A percentile compares a stretch with the other conserved stretches of the same genome.
phyloP scores from a whole-genome alignment of 805 yeast species.

The Candida khao-thaluensis region DNA sequence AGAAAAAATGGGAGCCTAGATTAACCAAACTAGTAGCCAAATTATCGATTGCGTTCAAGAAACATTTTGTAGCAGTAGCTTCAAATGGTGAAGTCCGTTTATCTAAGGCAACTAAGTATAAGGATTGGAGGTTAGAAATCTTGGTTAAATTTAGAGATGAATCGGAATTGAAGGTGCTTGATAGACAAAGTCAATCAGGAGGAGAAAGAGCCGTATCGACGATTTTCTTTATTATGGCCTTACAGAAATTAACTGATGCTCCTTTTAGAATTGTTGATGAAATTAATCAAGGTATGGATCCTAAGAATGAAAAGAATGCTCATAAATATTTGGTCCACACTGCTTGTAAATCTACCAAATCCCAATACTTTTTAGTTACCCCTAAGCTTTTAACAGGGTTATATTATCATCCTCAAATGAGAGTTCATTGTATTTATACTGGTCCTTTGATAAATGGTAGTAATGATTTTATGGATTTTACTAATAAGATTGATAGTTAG shows the following conservation, averaged over 20 bases:
- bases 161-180: slow-evolving; percentile 66
- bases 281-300: slow-evolving; percentile 98
- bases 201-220: slow-evolving; percentile 98
- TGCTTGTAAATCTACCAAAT: slow-evolving; percentile 58
- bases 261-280: slow-evolving; percentile 97
- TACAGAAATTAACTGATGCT: slow-evolving; percentile 83
- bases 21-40: slow-evolving; percentile 50
- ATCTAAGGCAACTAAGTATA: slow-evolving; percentile 49
- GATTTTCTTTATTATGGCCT: slow-evolving; percentile 81
- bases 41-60: slow-evolving; percentile 65
- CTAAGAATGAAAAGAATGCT: slow-evolving; percentile 82
- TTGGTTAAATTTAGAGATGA: slow-evolving; percentile 81
- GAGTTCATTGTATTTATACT: slow-evolving; percentile 72
- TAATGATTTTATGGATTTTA: slow-evolving; percentile 33
- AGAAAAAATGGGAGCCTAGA: slow-evolving; percentile 59
- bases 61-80: slow-evolving; percentile 70
- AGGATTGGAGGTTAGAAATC: slow-evolving; percentile 82
- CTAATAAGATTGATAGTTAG: slow-evolving; percentile 4
- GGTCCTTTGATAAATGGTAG: slow-evolving; percentile 28
- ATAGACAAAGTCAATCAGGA: slow-evolving; percentile 91
- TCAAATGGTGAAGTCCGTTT: slow-evolving; percentile 82
- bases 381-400: slow-evolving; percentile 84
- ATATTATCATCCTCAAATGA: slow-evolving; percentile 75
- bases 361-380: slow-evolving; percentile 90
- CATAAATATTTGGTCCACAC: slow-evolving; percentile 82